phyloP scores from a whole-genome alignment of 1,284 basidiomycete species.

The Melanopsichium pennsylvanicum region DNA sequence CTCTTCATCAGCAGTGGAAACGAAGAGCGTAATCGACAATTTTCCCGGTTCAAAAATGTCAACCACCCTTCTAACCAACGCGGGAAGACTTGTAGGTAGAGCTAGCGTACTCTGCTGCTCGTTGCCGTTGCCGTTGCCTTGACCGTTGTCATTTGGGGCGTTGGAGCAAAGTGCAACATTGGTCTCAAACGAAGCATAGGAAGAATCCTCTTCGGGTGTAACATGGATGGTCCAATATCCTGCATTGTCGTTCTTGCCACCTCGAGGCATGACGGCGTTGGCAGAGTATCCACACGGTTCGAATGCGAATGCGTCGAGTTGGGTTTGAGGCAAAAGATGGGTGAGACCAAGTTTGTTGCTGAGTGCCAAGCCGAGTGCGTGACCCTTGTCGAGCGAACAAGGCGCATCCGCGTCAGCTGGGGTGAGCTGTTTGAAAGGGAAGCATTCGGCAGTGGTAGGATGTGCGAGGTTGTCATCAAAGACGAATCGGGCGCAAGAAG shows the following conservation, averaged over 20 bases:
- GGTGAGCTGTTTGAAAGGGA: constrained; percentile 24
- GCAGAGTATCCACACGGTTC: constrained; percentile 95
- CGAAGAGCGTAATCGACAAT: constrained; percentile 88
- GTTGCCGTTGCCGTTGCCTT: constrained; percentile 61
- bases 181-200: constrained; percentile 97
- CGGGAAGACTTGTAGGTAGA: constrained; percentile 69
- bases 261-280: constrained; percentile 75
- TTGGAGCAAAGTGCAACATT: constrained; percentile 79
- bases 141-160: too few species aligned
- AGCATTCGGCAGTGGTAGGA: constrained; percentile 44
- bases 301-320: constrained; percentile 92
- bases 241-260: constrained; percentile 33
- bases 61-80: constrained; percentile 85
- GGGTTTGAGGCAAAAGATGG: constrained; percentile 82
- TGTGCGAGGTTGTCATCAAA: constrained; percentile 67
- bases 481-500: constrained; percentile 81
- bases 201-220: constrained; percentile 95
- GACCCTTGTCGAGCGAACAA: constrained; percentile 62
- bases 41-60: constrained; percentile 89
- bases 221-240: constrained; percentile 97
- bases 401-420: constrained; percentile 8
- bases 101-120: constrained; percentile 9
- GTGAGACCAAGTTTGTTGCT: constrained; percentile 82
- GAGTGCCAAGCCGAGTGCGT: constrained; percentile 75
- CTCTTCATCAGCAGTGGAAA: constrained; percentile 72